Evolutionary conservation across 495 filamentous ascomycete species (phyloP).

Genomic region (Neurospora africana): DNA sequence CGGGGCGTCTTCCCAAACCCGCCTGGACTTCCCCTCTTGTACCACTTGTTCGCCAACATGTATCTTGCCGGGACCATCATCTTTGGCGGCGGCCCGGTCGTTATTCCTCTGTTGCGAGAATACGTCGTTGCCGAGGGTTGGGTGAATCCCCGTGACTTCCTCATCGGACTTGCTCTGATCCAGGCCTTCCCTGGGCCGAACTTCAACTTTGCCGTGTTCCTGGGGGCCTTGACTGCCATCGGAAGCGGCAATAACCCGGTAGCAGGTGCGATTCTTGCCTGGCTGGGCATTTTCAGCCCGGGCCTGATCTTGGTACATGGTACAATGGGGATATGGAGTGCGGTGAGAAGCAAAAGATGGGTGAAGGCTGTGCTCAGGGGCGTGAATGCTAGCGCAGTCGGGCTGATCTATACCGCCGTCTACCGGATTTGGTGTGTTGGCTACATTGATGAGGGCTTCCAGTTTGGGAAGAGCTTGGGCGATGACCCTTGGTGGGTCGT

Average conservation of each 20-base stretch:
- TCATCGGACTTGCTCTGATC: slow-evolving; percentile 72
- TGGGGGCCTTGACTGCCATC: slow-evolving; percentile 52
- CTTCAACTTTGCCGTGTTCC: slow-evolving; percentile 79
- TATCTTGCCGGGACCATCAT: slow-evolving; percentile 85
- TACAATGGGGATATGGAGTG: slow-evolving; percentile 60
- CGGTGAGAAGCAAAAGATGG: slow-evolving; percentile 40
- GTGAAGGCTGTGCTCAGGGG: slow-evolving; percentile 53
- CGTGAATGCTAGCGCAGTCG: slow-evolving; percentile 66
- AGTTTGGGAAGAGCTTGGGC: slow-evolving; percentile 47
- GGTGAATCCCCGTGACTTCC: slow-evolving; percentile 70
- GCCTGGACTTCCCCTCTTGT: slow-evolving; percentile 34
- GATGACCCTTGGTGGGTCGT: slow-evolving; percentile 71
- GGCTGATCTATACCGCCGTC: slow-evolving; percentile 76
- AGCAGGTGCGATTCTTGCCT: slow-evolving; percentile 48
- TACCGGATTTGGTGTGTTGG: slow-evolving; percentile 76
- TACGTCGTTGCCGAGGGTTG: slow-evolving; percentile 75
- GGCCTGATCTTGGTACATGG: slow-evolving; percentile 57
- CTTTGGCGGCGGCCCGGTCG: slow-evolving; percentile 78
- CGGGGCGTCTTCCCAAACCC: slow-evolving; percentile 35
- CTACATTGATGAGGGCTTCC: slow-evolving; percentile 45
- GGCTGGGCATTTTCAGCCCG: slow-evolving; percentile 61
- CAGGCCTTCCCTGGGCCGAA: slow-evolving; percentile 81
- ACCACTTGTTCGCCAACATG: slow-evolving; percentile 67
- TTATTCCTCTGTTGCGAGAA: slow-evolving; percentile 67
- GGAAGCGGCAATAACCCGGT: slow-evolving; percentile 20